Base-by-base conservation (phyloP, 169 alveolate species). In the Eimeria sp. region DNA sequence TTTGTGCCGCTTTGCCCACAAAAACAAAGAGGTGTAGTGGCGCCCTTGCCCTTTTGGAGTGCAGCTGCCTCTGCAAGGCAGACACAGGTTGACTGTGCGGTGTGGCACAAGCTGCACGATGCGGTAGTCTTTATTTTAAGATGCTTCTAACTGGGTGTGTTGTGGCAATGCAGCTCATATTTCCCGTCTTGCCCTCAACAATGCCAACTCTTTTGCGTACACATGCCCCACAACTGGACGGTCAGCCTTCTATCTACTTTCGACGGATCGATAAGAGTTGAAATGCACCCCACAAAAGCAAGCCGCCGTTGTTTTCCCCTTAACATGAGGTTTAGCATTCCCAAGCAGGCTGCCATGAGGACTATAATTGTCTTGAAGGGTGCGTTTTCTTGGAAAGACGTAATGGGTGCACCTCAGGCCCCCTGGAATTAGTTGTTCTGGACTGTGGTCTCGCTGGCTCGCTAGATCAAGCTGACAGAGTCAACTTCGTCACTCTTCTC, bases 391-490 rank as follows among this genome's bases (percentile, higher is more conserved):
- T 74, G 52, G 83, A 14, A 1, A 23, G 64, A 4, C 49, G 88
- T 20, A 54, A 20, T 83, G 37, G 23, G 87, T n/a, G 54, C 54
- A 27, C 56, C 83, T 25, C 66, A 68, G 95, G 74, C 74, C 87
- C 64, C 18, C 16, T 95, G 54, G 93, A 64, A 40, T 46, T 95
- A 72, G 90, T 95, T 54, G 82, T 95, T 30, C 82, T 95, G 83
- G 96, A 95, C 96, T 95, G 96, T 58, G 96, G 96, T 37, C 82
- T 95, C 30, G 96, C 91, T 43, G 85, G 78, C 46, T 89, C 85
- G n/a, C 85, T 95, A 43, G 60, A 62, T 13, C 85, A 33, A 54
- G 82, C 95, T 30, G 96, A 95, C 56, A 80, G 91, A 13, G 71
- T 78, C 20, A 95, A 95, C 64, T 95, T 95, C 33, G 95, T 83